Evolutionary conservation across 768 basidiomycete genomes (phyloP), one percentile per base, ranked within the genome.

Genomic region (Serendipita sp.): DNA sequence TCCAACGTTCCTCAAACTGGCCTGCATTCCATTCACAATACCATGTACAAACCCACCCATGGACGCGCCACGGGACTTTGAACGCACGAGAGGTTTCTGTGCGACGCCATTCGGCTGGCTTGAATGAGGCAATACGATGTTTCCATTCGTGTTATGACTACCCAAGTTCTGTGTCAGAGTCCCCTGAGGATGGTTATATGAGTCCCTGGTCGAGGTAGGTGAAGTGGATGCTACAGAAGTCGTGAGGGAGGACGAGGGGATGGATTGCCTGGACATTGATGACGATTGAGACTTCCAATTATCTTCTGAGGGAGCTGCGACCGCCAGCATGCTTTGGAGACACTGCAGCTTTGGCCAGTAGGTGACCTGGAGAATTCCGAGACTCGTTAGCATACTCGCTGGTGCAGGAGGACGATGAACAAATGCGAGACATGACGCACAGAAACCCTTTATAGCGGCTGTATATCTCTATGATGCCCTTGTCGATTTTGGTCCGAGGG

Each of bases 261-360:
- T 24, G 16, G 28, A 10, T n/a, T 16, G 56, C 2, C 48, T 51
- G 48, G 48, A 32, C 48, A 18, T 51, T 51, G 30, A 18, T 18
- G 48, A 32, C 48, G 48, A 18, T 51, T 51, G 48, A 51, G 48
- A 51, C 56, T 60, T 60, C 56, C 56, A 60, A 37, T 60, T 60
- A 60, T 60, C 56, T 28, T 60, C 56, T 37, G 56, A 24, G 30
- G 56, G 56, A 38, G 35, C 28, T 28, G 56, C 56, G 35, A 60
- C n/a, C 16, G 56, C 56, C 16, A 60, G 56, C 56, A 60, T 60
- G 56, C 56, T 60, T 60, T 60, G 56, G 30, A n/a, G 56, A n/a
- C 32, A n/a, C 11, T 28, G 56, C 18, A n/a, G 56, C 37, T 60
- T 32, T 32, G 37, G 56, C 56, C 56, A 60, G 37, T 60, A 38